Evolutionary conservation across 1,139 yeast species (phyloP), one percentile per base, ranked within the genome.

Genomic region (Meyerozyma elateridarum): DNA sequence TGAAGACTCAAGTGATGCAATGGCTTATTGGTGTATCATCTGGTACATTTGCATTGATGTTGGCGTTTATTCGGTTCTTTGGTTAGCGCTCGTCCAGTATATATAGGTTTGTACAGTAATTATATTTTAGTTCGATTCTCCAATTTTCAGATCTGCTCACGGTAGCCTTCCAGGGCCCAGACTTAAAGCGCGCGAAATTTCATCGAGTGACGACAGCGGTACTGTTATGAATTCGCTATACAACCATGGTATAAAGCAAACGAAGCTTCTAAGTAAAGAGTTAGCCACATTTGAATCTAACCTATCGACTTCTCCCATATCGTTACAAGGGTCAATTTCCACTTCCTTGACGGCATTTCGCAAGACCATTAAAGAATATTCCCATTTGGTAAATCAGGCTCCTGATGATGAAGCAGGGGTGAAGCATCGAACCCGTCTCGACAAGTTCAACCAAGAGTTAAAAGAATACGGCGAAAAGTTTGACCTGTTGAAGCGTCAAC

Each of bases 11-110:
- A 55, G 96, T 91, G 31, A 78, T 87, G 79, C 98, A 91, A 59
- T 91, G 97, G 97, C 72, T 91, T 44, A 87, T 91, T 49, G 97
- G 97, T 69, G 96, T 91, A 15, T 85, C 95, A 50, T 88, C 97
- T 1, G 98, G 97, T 83, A 85, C 96, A 2, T 85, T 89, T 62
- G 96, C 97, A 11, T 70, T 91, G 40, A 82, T 91, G 30, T 64
- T 91, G 47, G 96, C 97, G 2, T 91, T 91, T 54, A 84, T 88
- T 33, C 73, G 98, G 47, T 68, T 89, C 47, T 70, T 89, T 39
- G 81, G 91, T 24, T 85, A 56, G 52, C 27, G n/a, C n/a, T n/a
- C n/a, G n/a, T n/a, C n/a, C n/a, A n/a, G n/a, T n/a, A n/a, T n/a
- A n/a, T n/a, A n/a, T n/a, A n/a, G n/a, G n/a, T n/a, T n/a, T n/a